Evolutionary conservation across 495 filamentous ascomycete species (phyloP).

Genomic region (Talaromyces proteolyticus): DNA sequence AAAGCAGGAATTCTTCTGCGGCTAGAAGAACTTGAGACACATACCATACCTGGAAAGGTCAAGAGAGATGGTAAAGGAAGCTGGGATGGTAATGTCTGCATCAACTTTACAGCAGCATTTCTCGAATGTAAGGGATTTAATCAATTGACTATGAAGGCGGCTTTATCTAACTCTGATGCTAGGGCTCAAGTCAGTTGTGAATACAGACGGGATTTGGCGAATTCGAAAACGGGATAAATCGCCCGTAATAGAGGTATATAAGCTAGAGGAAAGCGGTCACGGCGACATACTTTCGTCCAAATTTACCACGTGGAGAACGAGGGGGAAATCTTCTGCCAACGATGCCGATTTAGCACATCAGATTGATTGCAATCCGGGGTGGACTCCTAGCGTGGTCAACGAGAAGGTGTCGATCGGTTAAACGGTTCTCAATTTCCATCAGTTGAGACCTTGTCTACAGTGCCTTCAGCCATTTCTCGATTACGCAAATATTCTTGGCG

Average conservation of each 20-base stretch:
- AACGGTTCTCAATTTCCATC: too few species aligned
- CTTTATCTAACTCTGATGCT: background rate
- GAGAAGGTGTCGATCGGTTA: too few species aligned
- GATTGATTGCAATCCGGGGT: too few species aligned
- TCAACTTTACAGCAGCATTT: constrained; percentile 77
- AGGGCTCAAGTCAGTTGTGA: constrained; percentile 63
- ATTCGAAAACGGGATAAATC: constrained; percentile 58
- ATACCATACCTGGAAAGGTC: constrained; percentile 66
- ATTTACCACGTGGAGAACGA: constrained; percentile 67
- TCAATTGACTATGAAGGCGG: background rate
- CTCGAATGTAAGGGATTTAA: constrained; percentile 55
- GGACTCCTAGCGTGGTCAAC: too few species aligned
- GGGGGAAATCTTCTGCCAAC: constrained; percentile 1
- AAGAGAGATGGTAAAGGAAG: constrained; percentile 52
- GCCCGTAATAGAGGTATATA: constrained; percentile 61
- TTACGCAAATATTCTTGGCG: constrained; percentile 25
- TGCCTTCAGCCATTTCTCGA: background rate
- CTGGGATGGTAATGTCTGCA: constrained; percentile 89
- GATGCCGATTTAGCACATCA: too few species aligned
- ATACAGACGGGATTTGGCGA: constrained; percentile 72
- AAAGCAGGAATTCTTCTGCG: constrained; percentile 63
- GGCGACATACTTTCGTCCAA: constrained; percentile 70
- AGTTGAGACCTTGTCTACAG: background rate
- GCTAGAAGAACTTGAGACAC: constrained; percentile 73
- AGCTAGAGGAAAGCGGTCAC: constrained; percentile 64